Percentiles rank a stretch among this genome's conserved stretches.
Conservation (phyloP, 2,329 filamentous ascomycete species). For the Setomelanomma holmii region DNA sequence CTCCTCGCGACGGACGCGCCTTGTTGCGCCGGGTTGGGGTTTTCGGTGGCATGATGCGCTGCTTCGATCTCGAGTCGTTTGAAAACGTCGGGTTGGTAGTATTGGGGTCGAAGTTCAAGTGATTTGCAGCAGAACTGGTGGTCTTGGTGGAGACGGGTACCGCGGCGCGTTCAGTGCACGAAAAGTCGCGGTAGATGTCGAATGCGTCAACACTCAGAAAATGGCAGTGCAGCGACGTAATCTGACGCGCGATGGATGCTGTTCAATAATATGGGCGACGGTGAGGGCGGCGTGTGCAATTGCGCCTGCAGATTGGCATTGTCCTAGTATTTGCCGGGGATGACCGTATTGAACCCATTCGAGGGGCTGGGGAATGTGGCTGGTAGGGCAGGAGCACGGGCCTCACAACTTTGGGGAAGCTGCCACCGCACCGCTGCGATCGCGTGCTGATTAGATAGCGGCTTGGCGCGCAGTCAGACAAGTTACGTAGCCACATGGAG, state of each 20-base stretch:
- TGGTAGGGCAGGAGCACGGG: conserved; percentile 22
- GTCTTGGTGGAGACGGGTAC: not conserved
- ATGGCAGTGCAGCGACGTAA: not conserved
- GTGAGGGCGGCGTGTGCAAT: conserved; percentile 5
- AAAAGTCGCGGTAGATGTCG: conserved; percentile 3
- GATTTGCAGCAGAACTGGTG: not conserved
- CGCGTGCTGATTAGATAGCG: conserved; percentile 13
- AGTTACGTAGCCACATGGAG: conserved; percentile 39
- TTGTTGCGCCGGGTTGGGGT: conserved; percentile 35
- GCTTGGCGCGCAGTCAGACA: conserved; percentile 23
- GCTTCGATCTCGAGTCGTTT: not conserved
- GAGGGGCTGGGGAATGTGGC: conserved; percentile 38
- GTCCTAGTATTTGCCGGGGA: conserved; percentile 8
- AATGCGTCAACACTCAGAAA: conserved; percentile 1
- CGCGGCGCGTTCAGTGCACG: conserved; percentile 18
- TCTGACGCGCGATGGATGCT: not conserved
- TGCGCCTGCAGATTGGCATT: conserved; percentile 11
- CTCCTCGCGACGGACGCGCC: conserved; percentile 43
- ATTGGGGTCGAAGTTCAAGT: too few relatives aligned
- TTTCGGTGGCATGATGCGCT: conserved; percentile 30
- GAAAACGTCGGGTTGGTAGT: not conserved
- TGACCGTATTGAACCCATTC: conserved; percentile 12
- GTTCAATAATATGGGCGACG: conserved; percentile 8
- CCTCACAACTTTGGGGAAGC: not conserved
- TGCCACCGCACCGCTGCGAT: too few relatives aligned